Conservation (phyloP, 805 yeast species). For the Wickerhamiella cacticola region DNA sequence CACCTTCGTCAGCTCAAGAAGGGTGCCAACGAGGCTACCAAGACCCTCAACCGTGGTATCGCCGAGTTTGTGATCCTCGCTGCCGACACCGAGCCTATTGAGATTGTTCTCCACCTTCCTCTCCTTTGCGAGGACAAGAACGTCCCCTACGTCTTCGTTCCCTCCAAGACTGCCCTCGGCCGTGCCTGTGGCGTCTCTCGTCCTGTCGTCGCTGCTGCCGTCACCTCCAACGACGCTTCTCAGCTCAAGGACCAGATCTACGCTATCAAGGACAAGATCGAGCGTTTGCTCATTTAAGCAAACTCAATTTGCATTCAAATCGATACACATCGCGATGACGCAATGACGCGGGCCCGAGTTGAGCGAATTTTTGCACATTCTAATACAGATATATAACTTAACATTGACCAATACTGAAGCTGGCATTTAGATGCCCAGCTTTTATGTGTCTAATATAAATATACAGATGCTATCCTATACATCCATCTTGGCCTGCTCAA, state of each 20-base stretch:
- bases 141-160: constrained; percentile 98
- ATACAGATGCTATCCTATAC: background rate
- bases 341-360: constrained; percentile 19
- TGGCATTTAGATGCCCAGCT: too few species aligned
- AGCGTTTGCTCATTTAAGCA: constrained; percentile 76
- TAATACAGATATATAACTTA: background rate
- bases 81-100: constrained; percentile 99
- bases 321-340: constrained; percentile 14
- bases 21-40: constrained; percentile 99
- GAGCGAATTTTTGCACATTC: constrained; percentile 12
- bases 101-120: constrained; percentile 93
- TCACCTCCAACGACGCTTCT: constrained; percentile 96
- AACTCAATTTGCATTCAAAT: constrained; percentile 5
- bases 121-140: constrained; percentile 97
- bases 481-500: constrained; percentile 9
- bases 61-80: constrained; percentile 99
- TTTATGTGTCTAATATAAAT: background rate
- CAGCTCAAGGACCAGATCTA: constrained; percentile 94
- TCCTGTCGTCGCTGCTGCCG: constrained; percentile 97
- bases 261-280: constrained; percentile 97
- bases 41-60: constrained; percentile 98
- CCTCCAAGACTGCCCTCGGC: constrained; percentile 96
- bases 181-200: constrained; percentile 99
- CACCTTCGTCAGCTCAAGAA: constrained; percentile 96
- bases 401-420: too few species aligned